Conservation (phyloP, 805 yeast genomes). For the Clavispora phyllophila region DNA sequence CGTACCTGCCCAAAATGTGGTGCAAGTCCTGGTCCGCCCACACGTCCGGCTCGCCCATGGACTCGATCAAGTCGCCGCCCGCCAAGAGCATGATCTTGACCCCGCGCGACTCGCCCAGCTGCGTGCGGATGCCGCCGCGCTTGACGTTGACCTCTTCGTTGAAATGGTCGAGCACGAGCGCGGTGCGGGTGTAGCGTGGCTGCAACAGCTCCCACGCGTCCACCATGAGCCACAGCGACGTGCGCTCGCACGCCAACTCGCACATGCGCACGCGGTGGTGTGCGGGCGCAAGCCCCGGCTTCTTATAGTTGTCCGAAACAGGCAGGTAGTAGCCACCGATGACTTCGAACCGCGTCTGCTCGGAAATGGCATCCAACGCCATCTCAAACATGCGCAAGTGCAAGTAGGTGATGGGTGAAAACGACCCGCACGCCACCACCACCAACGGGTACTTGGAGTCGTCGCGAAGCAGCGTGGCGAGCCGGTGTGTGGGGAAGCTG, state of each 20-base stretch:
- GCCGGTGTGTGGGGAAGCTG: slow-evolving; percentile 81
- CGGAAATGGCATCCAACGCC: slow-evolving; percentile 92
- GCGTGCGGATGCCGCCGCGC: slow-evolving; percentile 72
- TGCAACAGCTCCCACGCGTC: slow-evolving; percentile 99
- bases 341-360: slow-evolving; percentile 90
- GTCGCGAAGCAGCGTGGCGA: slow-evolving; percentile 64
- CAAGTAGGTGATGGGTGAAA: slow-evolving; percentile 90
- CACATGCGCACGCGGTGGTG: slow-evolving; percentile 95
- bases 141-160: slow-evolving; percentile 90
- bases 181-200: slow-evolving; percentile 86
- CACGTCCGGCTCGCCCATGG: slow-evolving; percentile 99
- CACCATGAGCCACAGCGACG: slow-evolving; percentile 96
- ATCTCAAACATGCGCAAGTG: slow-evolving; percentile 97
- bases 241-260: slow-evolving; percentile 95
- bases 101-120: slow-evolving; percentile 61
- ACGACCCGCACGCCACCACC: slow-evolving; percentile 95
- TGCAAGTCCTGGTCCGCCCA: slow-evolving; percentile 97
- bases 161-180: slow-evolving; percentile 92
- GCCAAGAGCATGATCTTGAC: slow-evolving; percentile 94
- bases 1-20: slow-evolving; percentile 92
- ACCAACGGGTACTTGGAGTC: slow-evolving; percentile 83
- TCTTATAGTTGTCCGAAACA: slow-evolving; percentile 86
- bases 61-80: slow-evolving; percentile 95
- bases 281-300: slow-evolving; percentile 87
- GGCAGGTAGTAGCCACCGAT: slow-evolving; percentile 97